Percentiles rank a stretch among this genome's conserved stretches.
Conservation (phyloP, 441 rosid genomes). For the Arabidopsis hybrid region DNA sequence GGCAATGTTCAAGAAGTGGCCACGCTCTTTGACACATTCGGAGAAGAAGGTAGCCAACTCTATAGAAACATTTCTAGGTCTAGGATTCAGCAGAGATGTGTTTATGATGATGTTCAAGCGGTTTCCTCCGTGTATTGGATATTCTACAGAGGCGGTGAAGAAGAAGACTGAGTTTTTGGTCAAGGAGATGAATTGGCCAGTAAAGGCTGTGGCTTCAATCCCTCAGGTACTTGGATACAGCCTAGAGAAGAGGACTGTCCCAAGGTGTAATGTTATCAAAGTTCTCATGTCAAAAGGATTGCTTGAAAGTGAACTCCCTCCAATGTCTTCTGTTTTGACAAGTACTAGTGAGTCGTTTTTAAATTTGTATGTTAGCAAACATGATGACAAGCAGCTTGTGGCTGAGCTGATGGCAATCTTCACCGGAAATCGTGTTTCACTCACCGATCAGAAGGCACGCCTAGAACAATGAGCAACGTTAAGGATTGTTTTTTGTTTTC, state of each 20-base stretch:
- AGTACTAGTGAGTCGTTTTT: conserved; percentile 16
- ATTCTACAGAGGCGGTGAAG: too few species aligned
- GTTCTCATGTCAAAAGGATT: conserved; percentile 32
- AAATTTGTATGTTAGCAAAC: conserved; percentile 36
- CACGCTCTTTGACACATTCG: not conserved
- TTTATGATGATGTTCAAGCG: not conserved
- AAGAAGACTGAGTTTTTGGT: too few species aligned
- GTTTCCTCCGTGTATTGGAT: not conserved
- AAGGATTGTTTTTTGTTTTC: not conserved
- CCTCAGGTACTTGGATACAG: conserved; percentile 13
- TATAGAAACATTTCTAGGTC: not conserved
- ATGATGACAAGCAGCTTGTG: conserved; percentile 24
- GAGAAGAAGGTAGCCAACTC: not conserved
- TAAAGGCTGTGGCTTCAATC: too few species aligned
- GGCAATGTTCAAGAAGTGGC: not conserved
- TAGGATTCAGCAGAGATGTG: not conserved
- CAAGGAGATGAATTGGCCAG: too few species aligned
- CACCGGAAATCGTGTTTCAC: not conserved
- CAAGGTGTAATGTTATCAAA: conserved; percentile 45
- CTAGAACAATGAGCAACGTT: not conserved
- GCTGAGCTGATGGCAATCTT: conserved; percentile 40
- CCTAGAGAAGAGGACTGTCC: conserved; percentile 44
- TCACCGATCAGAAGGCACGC: not conserved
- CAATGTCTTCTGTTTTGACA: conserved; percentile 1
- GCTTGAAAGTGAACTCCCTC: conserved; percentile 10